These are phyloP conservation scores for Mycena rebaudengoi DNA, from an alignment of 768 basidiomycete species.

Conservation along the genomic window DNA sequence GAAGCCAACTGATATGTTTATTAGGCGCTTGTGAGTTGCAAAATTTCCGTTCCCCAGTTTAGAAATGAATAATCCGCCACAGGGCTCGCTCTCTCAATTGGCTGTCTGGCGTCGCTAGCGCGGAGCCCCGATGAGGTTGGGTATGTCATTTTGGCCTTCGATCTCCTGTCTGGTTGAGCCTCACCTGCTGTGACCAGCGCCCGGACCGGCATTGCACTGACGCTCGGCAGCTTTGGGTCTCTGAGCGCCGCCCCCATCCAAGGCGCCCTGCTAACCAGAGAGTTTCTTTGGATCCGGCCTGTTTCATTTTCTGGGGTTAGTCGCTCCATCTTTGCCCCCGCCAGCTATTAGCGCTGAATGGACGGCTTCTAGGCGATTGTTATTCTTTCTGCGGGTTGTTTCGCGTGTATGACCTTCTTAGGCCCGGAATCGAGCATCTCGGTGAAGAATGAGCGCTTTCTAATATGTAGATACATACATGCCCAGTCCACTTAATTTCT, in stretches of 20 bases:
- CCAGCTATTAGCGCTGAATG: background rate
- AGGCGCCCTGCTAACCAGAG: conserved; percentile 41
- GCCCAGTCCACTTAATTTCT: too few relatives aligned
- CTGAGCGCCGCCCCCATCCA: conserved; percentile 47
- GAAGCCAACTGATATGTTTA: too few relatives aligned
- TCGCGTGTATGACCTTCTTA: background rate
- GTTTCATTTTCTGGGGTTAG: conserved; percentile 47
- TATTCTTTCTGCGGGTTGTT: background rate
- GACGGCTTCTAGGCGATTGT: background rate
- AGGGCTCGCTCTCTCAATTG: conserved; percentile 48
- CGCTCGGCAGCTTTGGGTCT: conserved; percentile 41
- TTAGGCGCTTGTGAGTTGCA: conserved; percentile 45
- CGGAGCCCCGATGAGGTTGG: conserved; percentile 44
- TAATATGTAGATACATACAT: too few relatives aligned
- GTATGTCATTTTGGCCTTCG: conserved; percentile 29
- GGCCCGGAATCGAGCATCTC: background rate
- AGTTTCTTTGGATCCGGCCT: conserved; percentile 42
- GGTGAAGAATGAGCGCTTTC: too few relatives aligned
- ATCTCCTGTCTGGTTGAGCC: background rate
- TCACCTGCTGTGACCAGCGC: conserved; percentile 33
- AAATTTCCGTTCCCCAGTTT: background rate
- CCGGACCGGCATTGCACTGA: conserved; percentile 45
- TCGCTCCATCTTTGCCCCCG: background rate
- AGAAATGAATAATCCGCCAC: background rate
- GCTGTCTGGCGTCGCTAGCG: conserved; percentile 40